Evolutionary conservation across 805 yeast species (phyloP), one percentile per base, ranked within the genome.

Genomic region (Candida parachauliodes): DNA sequence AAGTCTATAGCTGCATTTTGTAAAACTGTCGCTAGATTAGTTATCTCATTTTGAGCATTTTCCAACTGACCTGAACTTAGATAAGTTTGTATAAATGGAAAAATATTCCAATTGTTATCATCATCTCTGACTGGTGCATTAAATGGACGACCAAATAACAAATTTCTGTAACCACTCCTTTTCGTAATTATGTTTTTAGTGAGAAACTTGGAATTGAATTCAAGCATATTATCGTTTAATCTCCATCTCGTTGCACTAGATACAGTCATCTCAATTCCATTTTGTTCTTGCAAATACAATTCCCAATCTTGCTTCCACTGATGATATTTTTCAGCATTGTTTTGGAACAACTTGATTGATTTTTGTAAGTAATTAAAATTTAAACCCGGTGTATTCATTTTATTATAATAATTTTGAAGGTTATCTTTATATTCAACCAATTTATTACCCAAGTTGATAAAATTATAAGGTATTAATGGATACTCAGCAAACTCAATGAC

Each of bases 51-150:
- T 43, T 80, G 84, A 0, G 86, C 88, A 23, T 50, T 55, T 0
- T 50, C 61, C 68, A 76, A 74, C 42, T 79, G 74, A 0, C 66
- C 63, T 2, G 54, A 55, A 29, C 64, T 66, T 9, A 86, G 53
- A 0, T 77, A 79, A 52, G 88, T 95, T 43, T 94, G 70, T 2
- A 88, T 72, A 4, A 75, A 74, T 0, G 97, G 96, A 53, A 84
- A 88, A 2, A 84, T 70, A 59, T 80, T 78, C 73, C 83, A 74
- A 27, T 73, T 64, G 42, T 62, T 69, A 10, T 59, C 59, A 8
- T 51, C 52, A 6, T 37, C 21, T 8, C 14, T 11, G 3, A 68
- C 68, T 0, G 88, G 87, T 5, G 79, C 75, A 51, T 70, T 62
- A 35, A 70, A 52, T 33, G 84, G 79, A 5, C 84, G 82, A 0